Base-by-base conservation (phyloP, 495 filamentous ascomycete genomes). In the Talaromyces ruber region DNA sequence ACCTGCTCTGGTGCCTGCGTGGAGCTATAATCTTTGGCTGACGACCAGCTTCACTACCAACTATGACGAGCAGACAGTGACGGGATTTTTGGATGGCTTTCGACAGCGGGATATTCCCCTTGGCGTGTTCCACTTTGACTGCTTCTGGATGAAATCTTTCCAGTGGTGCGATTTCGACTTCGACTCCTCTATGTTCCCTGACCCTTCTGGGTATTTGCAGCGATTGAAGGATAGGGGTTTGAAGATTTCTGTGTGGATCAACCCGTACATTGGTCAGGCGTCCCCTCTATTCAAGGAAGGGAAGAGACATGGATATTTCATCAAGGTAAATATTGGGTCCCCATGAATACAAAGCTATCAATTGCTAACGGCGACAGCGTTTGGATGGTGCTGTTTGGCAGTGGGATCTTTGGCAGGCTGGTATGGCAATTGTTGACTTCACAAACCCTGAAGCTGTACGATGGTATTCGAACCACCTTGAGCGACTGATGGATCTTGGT, bases 101-200 rank as follows among this genome's bases (percentile, higher is more conserved):
- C 79, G 79, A 54, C 78, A 82, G 39, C 78, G 86, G 4, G 79
- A 83, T 61, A 86, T 86, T 57, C 86, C 87, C 1, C 77, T 90
- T 12, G 81, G 86, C 29, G 86, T 88, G 21, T 90, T 90, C 69
- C 88, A 90, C 65, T 90, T 85, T 58, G 86, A 88, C 63, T 86
- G 84, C 67, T 88, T 87, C 77, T 88, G 85, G 84, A 82, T 74
- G 71, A 79, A 81, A 47, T 80, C 78, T 4, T 89, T 88, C 67
- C 84, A 86, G 60, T 91, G 87, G 88, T 87, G 84, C 63, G 87
- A 91, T 67, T 90, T 91, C 58, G 81, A 84, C n/a, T 91, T 88
- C 67, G 86, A 87, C 64, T 66, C 78, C 1, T 81, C 85, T 30
- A 84, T 84, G 76, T 91, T 91, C 67, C 87, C 86, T 0, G 85